These are phyloP conservation scores for Cochlearia excelsa DNA, from an alignment of 345 rosid genomes.

Conservation along the genomic window DNA sequence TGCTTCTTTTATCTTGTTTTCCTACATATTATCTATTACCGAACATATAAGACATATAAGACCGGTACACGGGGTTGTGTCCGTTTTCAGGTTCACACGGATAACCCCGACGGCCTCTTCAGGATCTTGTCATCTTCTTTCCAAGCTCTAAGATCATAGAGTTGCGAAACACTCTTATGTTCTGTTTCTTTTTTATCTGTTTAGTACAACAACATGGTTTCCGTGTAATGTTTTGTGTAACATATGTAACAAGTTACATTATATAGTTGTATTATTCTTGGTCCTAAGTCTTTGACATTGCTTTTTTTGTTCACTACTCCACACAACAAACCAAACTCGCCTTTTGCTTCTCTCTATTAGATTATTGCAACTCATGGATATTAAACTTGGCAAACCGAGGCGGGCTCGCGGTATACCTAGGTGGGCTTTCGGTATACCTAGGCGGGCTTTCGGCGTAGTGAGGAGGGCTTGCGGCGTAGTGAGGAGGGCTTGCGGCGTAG, in stretches of 20 bases:
- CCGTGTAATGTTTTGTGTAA: slow-evolving; percentile 12
- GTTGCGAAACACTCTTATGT: background rate
- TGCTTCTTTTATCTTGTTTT: slow-evolving; percentile 13
- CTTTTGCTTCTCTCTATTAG: background rate
- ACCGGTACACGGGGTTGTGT: background rate
- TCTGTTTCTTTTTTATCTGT: slow-evolving; percentile 13
- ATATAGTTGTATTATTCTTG: slow-evolving; percentile 26
- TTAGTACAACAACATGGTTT: slow-evolving; percentile 10
- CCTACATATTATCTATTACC: slow-evolving; percentile 5
- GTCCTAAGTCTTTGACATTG: background rate
- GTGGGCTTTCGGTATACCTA: slow-evolving; percentile 17
- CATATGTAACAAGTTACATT: slow-evolving; percentile 17
- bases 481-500: background rate
- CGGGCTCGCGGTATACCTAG: slow-evolving; percentile 15
- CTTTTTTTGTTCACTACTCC: slow-evolving; percentile 5
- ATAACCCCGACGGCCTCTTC: slow-evolving; percentile 94
- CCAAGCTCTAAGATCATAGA: slow-evolving; percentile 43
- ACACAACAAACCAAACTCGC: slow-evolving; percentile 6
- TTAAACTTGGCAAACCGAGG: slow-evolving; percentile 25
- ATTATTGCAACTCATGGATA: slow-evolving; percentile 27
- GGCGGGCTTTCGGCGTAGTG: slow-evolving; percentile 25
- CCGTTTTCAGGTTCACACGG: slow-evolving; percentile 69
- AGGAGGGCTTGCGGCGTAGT: slow-evolving; percentile 21
- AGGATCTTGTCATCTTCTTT: slow-evolving; percentile 81
- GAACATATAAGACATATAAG: background rate